Conservation (phyloP, 345 rosid species). For the Ricinus communis region DNA sequence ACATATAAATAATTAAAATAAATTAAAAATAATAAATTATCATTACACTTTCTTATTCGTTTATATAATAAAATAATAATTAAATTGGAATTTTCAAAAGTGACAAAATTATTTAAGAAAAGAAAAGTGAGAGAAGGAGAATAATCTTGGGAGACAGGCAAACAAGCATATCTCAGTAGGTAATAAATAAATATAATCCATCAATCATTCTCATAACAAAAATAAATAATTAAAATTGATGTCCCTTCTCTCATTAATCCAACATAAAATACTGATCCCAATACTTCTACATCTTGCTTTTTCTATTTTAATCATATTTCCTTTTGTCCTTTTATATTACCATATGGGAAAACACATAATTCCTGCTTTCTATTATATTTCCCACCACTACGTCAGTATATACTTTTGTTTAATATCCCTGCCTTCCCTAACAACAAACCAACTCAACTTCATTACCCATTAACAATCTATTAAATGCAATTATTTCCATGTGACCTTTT, state of each 20-base stretch:
- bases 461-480: constrained; percentile 7
- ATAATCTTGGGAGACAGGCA: constrained; percentile 28
- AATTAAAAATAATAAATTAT: not conserved
- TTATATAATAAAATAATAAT: not conserved
- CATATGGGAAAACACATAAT: constrained; percentile 12
- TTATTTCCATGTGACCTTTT: constrained; percentile 17
- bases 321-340: constrained; percentile 36
- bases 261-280: constrained; percentile 51
- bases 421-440: not conserved
- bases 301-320: constrained; percentile 1
- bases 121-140: not conserved
- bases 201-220: constrained; percentile 47
- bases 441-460: not conserved
- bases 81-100: constrained; percentile 9
- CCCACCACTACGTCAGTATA: constrained; percentile 30
- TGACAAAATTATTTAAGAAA: not conserved
- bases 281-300: constrained; percentile 35
- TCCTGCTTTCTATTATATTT: constrained; percentile 32
- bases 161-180: constrained; percentile 49
- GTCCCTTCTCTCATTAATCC: constrained; percentile 10
- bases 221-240: constrained; percentile 22
- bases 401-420: not conserved
- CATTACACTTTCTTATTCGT: not conserved
- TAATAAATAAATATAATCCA: constrained; percentile 38
- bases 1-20: too few relatives aligned